Evolutionary conservation across 768 basidiomycete genomes (phyloP), one percentile per base, ranked within the genome.

Genomic region (Podaxis carcinomalis): DNA sequence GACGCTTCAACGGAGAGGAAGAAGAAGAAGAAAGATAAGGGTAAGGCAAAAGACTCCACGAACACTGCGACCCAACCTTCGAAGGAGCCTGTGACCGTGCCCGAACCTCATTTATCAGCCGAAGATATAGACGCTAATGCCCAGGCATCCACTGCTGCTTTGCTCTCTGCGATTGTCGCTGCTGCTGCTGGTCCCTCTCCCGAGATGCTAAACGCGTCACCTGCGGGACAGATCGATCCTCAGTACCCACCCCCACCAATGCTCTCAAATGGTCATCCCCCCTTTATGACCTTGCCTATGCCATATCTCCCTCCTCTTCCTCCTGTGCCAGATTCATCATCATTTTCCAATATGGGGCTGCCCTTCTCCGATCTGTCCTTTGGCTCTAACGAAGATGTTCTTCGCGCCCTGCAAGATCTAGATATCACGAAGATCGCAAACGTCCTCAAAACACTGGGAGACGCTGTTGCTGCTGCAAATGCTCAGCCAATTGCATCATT

Each of bases 351-450:
- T 39, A 51, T 66, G 65, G 36, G 63, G 44, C 63, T 68, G 56
- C 56, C 74, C 10, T 72, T 73, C 55, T 71, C 76, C 44, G 78
- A 82, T 57, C 67, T 80, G 14, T 67, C 76, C 16, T 77, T 77
- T 58, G 78, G 79, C 11, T 87, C 87, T 25, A 89, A 84, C 66
- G 90, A 92, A 51, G 88, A 90, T 62, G 82, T 92, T 49, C 73
- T 92, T 47, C 88, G 86, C 36, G 85, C 84, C 10, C 72, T 92
- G 52, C 89, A 92, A 69, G 84, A 86, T 51, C 75, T 92, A 62
- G 90, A 92, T 65, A 77, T 88, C 59, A 79, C 86, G 55, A 90
- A 86, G 74, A 82, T 92, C 59, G 83, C 88, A 0, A 80, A 76
- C 57, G 87, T 85, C 10, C 77, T 92, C 60, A 87, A 84, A 69